These are phyloP conservation scores for Aspergillus saccharolyticus DNA, from an alignment of 495 filamentous ascomycete species.

Conservation along the genomic window DNA sequence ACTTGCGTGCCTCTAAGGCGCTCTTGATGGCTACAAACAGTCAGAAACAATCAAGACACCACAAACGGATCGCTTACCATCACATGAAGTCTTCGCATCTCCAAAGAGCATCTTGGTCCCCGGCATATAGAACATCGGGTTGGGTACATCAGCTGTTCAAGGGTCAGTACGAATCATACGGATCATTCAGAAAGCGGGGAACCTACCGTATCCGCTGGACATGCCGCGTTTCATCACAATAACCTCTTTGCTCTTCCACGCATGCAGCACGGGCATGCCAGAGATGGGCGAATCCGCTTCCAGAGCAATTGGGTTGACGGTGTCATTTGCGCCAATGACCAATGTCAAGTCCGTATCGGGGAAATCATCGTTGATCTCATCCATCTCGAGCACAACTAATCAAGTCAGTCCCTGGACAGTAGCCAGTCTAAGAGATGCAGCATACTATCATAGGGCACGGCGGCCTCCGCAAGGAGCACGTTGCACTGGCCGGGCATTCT, in stretches of 20 bases:
- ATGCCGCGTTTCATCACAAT: slow-evolving; percentile 82
- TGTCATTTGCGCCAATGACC: slow-evolving; percentile 82
- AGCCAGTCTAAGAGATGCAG: background rate
- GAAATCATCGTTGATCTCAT: slow-evolving; percentile 88
- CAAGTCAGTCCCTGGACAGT: slow-evolving; percentile 15
- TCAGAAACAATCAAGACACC: background rate
- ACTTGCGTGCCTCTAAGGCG: slow-evolving; percentile 36
- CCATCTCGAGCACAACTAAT: slow-evolving; percentile 72
- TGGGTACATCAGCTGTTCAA: slow-evolving; percentile 67
- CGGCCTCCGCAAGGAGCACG: slow-evolving; percentile 74
- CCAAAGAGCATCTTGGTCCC: slow-evolving; percentile 81
- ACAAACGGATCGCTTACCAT: slow-evolving; percentile 41
- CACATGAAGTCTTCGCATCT: slow-evolving; percentile 73
- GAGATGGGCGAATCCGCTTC: slow-evolving; percentile 74
- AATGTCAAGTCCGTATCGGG: slow-evolving; percentile 74
- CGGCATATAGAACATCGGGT: slow-evolving; percentile 85
- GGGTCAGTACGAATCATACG: background rate
- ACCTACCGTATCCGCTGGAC: slow-evolving; percentile 72
- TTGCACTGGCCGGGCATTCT: slow-evolving; percentile 87
- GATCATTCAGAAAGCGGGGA: background rate
- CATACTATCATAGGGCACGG: slow-evolving; percentile 71
- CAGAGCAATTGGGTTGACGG: slow-evolving; percentile 77
- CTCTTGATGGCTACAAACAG: slow-evolving; percentile 36
- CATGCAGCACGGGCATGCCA: slow-evolving; percentile 80
- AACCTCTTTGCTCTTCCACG: slow-evolving; percentile 86